Conservation (phyloP, 129 eudicot genomes). For the Tanacetum coccineum region DNA sequence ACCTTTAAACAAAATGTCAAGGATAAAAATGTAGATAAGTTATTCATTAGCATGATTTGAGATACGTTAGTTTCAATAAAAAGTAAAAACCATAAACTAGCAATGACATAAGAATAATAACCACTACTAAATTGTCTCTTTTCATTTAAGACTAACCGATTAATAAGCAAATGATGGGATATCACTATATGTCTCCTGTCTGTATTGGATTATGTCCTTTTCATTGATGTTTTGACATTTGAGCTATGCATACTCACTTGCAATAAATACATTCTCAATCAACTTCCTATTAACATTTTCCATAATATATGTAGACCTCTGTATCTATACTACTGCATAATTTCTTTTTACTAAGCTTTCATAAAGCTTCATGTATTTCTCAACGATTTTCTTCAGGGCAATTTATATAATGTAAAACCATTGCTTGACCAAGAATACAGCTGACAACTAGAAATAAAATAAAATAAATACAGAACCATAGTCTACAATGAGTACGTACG, state of each 20-base stretch:
- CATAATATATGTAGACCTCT: too few species aligned
- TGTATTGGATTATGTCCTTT: too few species aligned
- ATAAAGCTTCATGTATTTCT: too few species aligned
- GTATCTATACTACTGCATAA: too few species aligned
- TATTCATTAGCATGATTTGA: conserved; percentile 5
- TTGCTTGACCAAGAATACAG: conserved; percentile 10
- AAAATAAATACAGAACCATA: neutral
- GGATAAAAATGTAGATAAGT: conserved; percentile 10
- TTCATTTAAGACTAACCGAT: neutral
- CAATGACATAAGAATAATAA: neutral
- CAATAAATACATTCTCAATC: too few species aligned
- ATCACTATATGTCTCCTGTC: too few species aligned
- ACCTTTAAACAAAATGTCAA: neutral
- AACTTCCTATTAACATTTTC: too few species aligned
- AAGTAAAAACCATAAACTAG: neutral
- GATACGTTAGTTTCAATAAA: neutral
- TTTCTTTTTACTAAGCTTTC: too few species aligned
- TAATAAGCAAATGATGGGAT: too few species aligned
- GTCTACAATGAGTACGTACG: conserved; percentile 44
- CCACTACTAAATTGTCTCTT: neutral
- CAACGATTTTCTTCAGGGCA: too few species aligned
- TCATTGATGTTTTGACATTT: too few species aligned
- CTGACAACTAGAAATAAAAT: conserved; percentile 16
- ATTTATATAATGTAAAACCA: neutral
- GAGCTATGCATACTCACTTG: too few species aligned